phyloP scores from a whole-genome alignment of 2,329 filamentous ascomycete species.

The Arachnopeziza araneosa region DNA sequence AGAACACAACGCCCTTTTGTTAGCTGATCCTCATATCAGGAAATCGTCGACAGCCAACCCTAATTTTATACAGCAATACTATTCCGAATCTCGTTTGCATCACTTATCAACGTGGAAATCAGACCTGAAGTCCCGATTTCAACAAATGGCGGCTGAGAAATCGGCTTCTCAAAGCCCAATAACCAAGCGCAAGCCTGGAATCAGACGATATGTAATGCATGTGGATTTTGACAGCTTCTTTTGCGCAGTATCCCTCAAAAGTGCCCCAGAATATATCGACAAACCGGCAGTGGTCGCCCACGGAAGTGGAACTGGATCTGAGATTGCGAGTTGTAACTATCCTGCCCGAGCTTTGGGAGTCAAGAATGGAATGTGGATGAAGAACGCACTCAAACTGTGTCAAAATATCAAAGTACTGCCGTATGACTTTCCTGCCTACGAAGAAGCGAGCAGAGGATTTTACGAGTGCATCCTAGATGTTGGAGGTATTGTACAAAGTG shows the following conservation, averaged over 20 bases:
- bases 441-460: conserved; percentile 82
- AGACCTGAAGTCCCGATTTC: conserved; percentile 82
- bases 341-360: conserved; percentile 78
- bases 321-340: conserved; percentile 98
- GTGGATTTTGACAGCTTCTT: conserved; percentile 99
- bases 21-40: conserved; percentile 78
- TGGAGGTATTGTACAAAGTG: conserved; percentile 84
- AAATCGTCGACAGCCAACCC: conserved; percentile 91
- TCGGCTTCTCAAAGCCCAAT: conserved; percentile 40
- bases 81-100: conserved; percentile 89
- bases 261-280: conserved; percentile 65
- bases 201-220: conserved; percentile 81
- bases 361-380: conserved; percentile 99
- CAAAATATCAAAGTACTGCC: conserved; percentile 83
- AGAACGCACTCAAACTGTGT: conserved; percentile 74
- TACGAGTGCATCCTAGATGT: conserved; percentile 78
- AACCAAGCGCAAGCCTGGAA: conserved; percentile 50
- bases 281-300: conserved; percentile 89
- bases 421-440: conserved; percentile 93
- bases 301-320: conserved; percentile 75
- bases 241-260: conserved; percentile 82
- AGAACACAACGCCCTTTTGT: conserved; percentile 80
- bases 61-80: conserved; percentile 89
- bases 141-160: conserved; percentile 71
- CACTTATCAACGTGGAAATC: conserved; percentile 97